These are phyloP conservation scores for Linderina pennispora DNA, from an alignment of 192 early-diverging fungal genomes.

Conservation along the genomic window DNA sequence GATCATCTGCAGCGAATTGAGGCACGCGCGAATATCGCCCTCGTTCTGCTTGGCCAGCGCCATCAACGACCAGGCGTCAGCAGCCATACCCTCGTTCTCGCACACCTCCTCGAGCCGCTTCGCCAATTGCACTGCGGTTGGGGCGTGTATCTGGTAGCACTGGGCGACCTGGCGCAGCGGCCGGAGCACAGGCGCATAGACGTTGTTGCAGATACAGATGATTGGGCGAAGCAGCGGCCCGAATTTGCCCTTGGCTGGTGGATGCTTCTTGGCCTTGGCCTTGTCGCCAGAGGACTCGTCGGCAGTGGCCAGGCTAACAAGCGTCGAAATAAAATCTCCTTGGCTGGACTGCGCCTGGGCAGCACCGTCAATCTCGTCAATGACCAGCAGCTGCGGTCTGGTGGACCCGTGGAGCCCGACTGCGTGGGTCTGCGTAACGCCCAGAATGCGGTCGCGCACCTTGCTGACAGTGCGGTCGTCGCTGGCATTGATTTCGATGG, in stretches of 20 bases:
- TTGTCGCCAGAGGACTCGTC: constrained; percentile 9
- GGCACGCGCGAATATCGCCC: constrained; percentile 82
- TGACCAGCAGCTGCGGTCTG: constrained; percentile 78
- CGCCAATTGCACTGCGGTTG: constrained; percentile 58
- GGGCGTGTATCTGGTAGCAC: constrained; percentile 62
- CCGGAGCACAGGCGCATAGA: constrained; percentile 81
- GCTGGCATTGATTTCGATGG: constrained; percentile 94
- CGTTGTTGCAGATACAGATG: constrained; percentile 98
- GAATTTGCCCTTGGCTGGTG: no score
- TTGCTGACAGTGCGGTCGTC: constrained; percentile 86
- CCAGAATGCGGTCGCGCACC: constrained; percentile 65
- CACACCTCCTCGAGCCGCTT: constrained; percentile 79
- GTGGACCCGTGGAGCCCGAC: constrained; percentile 47
- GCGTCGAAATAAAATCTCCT: constrained; percentile 71
- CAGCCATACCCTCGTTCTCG: constrained; percentile 59
- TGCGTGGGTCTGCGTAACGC: constrained; percentile 73
- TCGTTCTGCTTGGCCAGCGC: constrained; percentile 69
- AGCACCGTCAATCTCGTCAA: constrained; percentile 97
- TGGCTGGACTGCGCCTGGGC: constrained; percentile 63
- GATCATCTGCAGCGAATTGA: constrained; percentile 77
- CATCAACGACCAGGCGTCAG: constrained; percentile 70
- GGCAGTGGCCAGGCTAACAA: constrained; percentile 59
- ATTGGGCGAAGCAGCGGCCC: constrained; percentile 77
- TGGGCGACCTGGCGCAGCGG: constrained; percentile 76
- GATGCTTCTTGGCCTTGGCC: constrained; percentile 3